Evolutionary conservation across 208 protist genomes (phyloP), one percentile per base, ranked within the genome.

Genomic region (Sergeia podlipaevii): DNA sequence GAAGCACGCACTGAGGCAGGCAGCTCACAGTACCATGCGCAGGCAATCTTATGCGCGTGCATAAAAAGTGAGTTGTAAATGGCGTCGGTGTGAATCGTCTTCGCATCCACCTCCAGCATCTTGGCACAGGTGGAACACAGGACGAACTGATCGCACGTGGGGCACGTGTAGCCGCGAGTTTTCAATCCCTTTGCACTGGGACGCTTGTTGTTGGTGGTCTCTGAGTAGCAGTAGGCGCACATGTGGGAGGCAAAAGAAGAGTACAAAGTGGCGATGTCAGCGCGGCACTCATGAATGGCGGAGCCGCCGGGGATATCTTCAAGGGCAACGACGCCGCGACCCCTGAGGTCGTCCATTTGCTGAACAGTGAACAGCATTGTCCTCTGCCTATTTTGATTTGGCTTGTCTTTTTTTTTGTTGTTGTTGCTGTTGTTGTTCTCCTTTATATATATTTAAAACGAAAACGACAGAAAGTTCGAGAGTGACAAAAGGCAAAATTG

Each of bases 221-320:
- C 52, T 42, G 37, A 6, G 44, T 17, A 85, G 58, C 85, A 93
- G 30, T 65, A 70, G 8, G 77, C 73, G 28, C 85, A 93, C 29
- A 68, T 57, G 18, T 66, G 42, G 13, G 51, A 24, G 1, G 74
- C 77, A 44, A 81, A 87, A 5, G 74, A 56, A 5, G 78, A 89
- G 63, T 93, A 93, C 1, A 93, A 58, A 26, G 85, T 72, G 0
- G 81, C 66, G 21, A 90, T 70, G 58, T 87, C 80, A 3, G 83
- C 79, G 1, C 49, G 64, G 1, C 66, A 48, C 29, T 55, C 60
- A 33, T 74, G 66, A 43, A 90, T 64, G 10, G 68, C 47, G 27
- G 61, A 41, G 15, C 74, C 72, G 7, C 59, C 49, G 27, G 54
- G 50, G 44, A 85, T 56, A 3, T 54, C 62, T 0, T 36, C 58